phyloP scores from a whole-genome alignment of 2,329 filamentous ascomycete genomes.

The Pseudogymnoascus sp. region DNA sequence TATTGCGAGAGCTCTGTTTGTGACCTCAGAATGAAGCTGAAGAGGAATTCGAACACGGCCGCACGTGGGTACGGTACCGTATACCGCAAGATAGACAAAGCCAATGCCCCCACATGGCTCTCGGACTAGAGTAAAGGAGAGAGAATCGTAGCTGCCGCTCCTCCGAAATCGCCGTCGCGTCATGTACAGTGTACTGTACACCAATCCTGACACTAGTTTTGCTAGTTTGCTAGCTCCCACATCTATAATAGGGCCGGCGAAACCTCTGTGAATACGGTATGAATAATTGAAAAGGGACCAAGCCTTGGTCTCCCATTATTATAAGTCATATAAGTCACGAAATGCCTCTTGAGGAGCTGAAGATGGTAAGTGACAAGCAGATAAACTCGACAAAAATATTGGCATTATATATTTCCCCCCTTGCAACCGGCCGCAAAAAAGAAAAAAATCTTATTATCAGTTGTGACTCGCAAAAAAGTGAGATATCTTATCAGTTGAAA shows the following conservation, averaged over 20 bases:
- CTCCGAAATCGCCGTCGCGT: background rate
- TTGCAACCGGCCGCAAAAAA: background rate
- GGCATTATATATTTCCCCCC: background rate
- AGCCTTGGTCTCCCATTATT: background rate
- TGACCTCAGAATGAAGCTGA: background rate
- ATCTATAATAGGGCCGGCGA: background rate
- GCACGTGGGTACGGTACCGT: background rate
- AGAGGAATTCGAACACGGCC: background rate
- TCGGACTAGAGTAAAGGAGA: background rate
- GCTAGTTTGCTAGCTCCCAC: conserved; percentile 2
- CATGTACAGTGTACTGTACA: background rate
- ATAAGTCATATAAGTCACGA: background rate
- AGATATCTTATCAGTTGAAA: conserved; percentile 6
- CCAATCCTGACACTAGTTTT: background rate
- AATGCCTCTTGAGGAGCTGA: background rate
- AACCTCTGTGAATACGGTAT: background rate
- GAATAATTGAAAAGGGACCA: background rate
- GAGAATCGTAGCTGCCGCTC: background rate
- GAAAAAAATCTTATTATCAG: background rate
- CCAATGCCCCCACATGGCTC: background rate
- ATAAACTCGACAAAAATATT: background rate
- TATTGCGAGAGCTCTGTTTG: background rate
- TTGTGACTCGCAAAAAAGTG: conserved; percentile 1
- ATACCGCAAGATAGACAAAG: background rate
- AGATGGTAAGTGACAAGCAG: background rate